Conservation (phyloP, 2,329 filamentous ascomycete genomes). For the Madurella mycetomatis region DNA sequence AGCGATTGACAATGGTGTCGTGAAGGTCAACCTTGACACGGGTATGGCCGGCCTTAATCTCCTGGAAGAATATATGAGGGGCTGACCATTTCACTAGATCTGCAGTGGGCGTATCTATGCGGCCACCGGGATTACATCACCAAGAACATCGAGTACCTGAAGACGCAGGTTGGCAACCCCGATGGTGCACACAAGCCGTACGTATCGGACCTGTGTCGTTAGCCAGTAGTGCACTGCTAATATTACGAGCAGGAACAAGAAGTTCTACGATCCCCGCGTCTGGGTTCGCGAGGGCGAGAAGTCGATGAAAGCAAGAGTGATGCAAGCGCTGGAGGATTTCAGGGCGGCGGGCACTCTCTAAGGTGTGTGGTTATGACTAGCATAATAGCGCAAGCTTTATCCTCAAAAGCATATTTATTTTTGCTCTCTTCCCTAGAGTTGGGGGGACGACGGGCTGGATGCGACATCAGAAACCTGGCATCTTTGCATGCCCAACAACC, state of each 20-base stretch:
- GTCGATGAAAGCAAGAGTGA: slow-evolving; percentile 81
- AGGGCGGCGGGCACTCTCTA: slow-evolving; percentile 77
- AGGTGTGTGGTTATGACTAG: slow-evolving; percentile 27
- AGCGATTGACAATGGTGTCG: slow-evolving; percentile 76
- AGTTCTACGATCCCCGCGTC: slow-evolving; percentile 11
- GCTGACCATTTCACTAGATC: slow-evolving; percentile 45
- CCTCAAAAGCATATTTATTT: neutral
- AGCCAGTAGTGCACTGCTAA: neutral
- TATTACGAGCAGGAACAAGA: slow-evolving; percentile 1
- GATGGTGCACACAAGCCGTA: slow-evolving; percentile 91
- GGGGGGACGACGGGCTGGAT: neutral
- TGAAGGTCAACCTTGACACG: slow-evolving; percentile 99
- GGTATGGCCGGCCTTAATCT: neutral
- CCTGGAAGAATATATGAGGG: neutral
- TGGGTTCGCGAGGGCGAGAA: slow-evolving; percentile 75
- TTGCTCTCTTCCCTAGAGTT: neutral
- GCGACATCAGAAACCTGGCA: neutral
- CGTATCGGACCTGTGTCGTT: slow-evolving; percentile 42
- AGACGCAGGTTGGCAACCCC: slow-evolving; percentile 85
- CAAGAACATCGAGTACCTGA: slow-evolving; percentile 92
- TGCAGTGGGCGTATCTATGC: slow-evolving; percentile 89
- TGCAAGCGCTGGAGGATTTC: slow-evolving; percentile 85
- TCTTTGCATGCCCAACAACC: neutral
- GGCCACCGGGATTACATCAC: slow-evolving; percentile 77
- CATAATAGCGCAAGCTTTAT: neutral